phyloP scores from a whole-genome alignment of 2,329 filamentous ascomycete genomes.

The Botrytis medusae region DNA sequence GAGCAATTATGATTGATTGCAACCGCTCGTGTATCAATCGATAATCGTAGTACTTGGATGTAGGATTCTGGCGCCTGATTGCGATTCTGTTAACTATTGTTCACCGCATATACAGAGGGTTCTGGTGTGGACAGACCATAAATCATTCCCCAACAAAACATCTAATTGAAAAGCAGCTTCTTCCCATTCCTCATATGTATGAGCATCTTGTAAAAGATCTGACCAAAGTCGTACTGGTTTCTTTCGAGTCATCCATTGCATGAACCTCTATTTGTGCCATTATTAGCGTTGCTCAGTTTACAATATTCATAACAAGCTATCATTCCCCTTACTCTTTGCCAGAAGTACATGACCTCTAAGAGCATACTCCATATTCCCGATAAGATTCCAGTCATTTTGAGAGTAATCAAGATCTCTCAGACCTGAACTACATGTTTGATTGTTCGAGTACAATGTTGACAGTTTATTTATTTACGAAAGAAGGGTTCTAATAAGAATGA shows the following conservation, averaged over 20 bases:
- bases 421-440: constrained; percentile 1
- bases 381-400: constrained; percentile 35
- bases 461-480: neutral
- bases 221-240: constrained; percentile 65
- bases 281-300: neutral
- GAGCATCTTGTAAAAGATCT: constrained; percentile 63
- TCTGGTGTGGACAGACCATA: constrained; percentile 60
- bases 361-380: constrained; percentile 56
- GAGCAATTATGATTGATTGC: constrained; percentile 66
- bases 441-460: neutral
- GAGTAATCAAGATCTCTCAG: neutral
- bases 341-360: constrained; percentile 61
- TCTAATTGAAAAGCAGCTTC: constrained; percentile 82
- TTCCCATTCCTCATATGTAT: constrained; percentile 82
- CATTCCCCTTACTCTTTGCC: constrained; percentile 52
- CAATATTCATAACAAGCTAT: constrained; percentile 10
- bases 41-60: constrained; percentile 82
- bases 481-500: constrained; percentile 12
- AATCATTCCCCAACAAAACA: constrained; percentile 73
- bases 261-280: constrained; percentile 57
- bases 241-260: constrained; percentile 65
- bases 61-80: constrained; percentile 74
- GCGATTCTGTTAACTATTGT: neutral
- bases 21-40: constrained; percentile 77
- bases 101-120: neutral